Evolutionary conservation across 805 yeast species (phyloP), one percentile per base, ranked within the genome.

Genomic region (Candida krabiensis): DNA sequence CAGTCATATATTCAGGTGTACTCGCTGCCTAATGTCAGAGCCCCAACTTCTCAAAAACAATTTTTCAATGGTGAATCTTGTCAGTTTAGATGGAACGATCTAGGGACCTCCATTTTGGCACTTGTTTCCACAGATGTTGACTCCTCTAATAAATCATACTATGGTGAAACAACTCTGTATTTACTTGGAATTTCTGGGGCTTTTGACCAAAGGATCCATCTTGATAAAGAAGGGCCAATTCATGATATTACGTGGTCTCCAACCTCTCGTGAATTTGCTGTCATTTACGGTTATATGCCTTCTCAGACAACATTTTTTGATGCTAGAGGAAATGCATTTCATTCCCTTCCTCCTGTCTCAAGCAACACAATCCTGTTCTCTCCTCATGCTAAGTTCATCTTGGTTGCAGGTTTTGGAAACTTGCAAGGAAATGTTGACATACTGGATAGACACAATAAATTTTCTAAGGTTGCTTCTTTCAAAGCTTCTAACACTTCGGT

Each of bases 231-330:
- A 57, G 98, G 98, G 22, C 98, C 99, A 30, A 89, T 93, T 52
- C 97, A 93, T 67, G 99, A 93, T 63, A 86, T 91, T 45, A 82
- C 93, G 16, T 93, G 99, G 99, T 85, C 96, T 18, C 96, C 98
- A 42, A 80, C 89, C 35, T 87, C 96, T 14, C 77, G 96, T 52
- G 98, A 93, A 67, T 95, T 93, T 70, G 98, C 96, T 44, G 99
- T 93, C 30, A 88, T 86, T 39, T 90, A 90, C 59, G 99, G 99
- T 22, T 90, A 79, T 67, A 93, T 93, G 98, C 99, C 99, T 2
- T 87, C 96, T 19, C 83, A 85, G 55, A 90, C 97, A 18, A 80
- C 96, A 9, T 88, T 93, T 55, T 93, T 91, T 56, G 98, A 93
- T 66, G 79, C 95, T 19, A 79, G 97, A 55, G 99, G 98, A 47